Conservation (phyloP, 2,329 filamentous ascomycete genomes). For the Diaporthe longicolla region DNA sequence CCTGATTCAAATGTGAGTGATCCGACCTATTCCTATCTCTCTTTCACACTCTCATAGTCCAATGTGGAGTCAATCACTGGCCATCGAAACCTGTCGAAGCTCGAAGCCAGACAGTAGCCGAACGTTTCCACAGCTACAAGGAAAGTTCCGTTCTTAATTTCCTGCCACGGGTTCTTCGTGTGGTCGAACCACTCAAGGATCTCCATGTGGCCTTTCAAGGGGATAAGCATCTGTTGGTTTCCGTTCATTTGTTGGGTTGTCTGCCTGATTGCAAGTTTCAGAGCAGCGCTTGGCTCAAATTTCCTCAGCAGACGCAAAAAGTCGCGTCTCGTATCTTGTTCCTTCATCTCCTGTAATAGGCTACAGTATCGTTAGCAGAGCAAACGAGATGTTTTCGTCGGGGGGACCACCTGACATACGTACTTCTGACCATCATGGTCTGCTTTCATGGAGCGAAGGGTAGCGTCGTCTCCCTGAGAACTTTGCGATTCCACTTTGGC, state of each 20-base stretch:
- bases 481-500: background rate
- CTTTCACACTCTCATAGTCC: background rate
- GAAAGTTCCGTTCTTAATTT: background rate
- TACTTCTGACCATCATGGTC: background rate
- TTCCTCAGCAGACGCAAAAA: background rate
- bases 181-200: background rate
- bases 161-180: background rate
- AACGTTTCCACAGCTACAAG: background rate
- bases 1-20: background rate
- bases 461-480: no score
- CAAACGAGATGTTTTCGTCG: background rate
- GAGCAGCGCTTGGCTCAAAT: background rate
- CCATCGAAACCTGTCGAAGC: background rate
- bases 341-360: background rate
- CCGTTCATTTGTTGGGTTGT: background rate
- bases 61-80: background rate
- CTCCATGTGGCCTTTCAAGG: slow-evolving; percentile 1
- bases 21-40: slow-evolving; percentile 2
- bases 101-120: background rate
- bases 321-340: background rate
- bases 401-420: background rate
- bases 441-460: background rate
- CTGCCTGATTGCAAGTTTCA: background rate
- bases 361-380: background rate
- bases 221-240: background rate